Percentiles rank a stretch among this genome's conserved stretches.
phyloP scores from a whole-genome alignment of 2,329 filamentous ascomycete species.

The Escovopsis sp. region DNA sequence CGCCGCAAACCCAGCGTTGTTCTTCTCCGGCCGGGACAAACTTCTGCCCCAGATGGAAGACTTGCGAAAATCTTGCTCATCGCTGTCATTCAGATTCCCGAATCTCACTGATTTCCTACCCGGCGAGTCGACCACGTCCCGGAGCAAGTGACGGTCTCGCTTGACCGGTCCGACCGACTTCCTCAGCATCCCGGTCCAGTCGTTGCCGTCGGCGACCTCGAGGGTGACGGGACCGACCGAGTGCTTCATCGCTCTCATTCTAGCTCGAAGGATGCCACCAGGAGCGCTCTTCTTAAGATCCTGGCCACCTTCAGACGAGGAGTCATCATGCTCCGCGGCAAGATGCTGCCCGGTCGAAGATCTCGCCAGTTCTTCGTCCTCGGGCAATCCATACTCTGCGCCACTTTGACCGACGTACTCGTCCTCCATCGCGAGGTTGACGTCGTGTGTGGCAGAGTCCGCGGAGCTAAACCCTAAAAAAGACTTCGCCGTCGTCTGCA shows the following conservation, averaged over 20 bases:
- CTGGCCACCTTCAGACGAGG: slow-evolving; percentile 37
- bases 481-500: slow-evolving; percentile 48
- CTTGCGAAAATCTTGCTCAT: slow-evolving; percentile 35
- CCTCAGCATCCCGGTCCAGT: slow-evolving; percentile 88
- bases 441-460: slow-evolving; percentile 54
- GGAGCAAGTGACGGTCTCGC: slow-evolving; percentile 64
- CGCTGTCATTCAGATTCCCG: slow-evolving; percentile 14
- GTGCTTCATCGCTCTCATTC: slow-evolving; percentile 47
- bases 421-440: slow-evolving; percentile 45
- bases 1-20: slow-evolving; percentile 14
- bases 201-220: slow-evolving; percentile 53
- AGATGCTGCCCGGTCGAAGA: slow-evolving; percentile 58
- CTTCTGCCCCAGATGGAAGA: slow-evolving; percentile 22
- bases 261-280: slow-evolving; percentile 46
- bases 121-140: slow-evolving; percentile 41
- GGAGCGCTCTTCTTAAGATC: slow-evolving; percentile 32
- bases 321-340: slow-evolving; percentile 56
- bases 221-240: slow-evolving; percentile 41
- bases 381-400: slow-evolving; percentile 61
- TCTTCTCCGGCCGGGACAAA: slow-evolving; percentile 13
- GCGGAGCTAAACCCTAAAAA: slow-evolving; percentile 89
- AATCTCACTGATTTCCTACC: slow-evolving; percentile 13
- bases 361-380: slow-evolving; percentile 61
- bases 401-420: slow-evolving; percentile 41
- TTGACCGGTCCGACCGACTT: slow-evolving; percentile 91